Base-by-base conservation (phyloP, 2,329 filamentous ascomycete species). In the Davidsoniella virescens region DNA sequence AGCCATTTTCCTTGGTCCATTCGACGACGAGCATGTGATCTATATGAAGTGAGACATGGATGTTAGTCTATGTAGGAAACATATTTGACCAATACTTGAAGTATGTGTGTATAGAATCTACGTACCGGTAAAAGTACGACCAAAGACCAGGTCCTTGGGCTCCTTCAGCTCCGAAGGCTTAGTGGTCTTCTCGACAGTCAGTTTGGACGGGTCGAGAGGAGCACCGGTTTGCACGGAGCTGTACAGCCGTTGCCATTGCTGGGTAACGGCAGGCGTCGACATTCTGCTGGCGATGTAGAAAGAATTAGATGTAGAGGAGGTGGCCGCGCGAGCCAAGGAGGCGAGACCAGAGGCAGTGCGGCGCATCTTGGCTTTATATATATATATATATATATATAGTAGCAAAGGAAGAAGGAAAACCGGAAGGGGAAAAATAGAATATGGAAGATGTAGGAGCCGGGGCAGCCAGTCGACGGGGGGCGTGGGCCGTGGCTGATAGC, bases 11-110 rank as follows among this genome's bases (percentile, higher is more conserved):
- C 54, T 87, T 78, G 50, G 84, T 90, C 92, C 92, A 98, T 71
- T 95, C 87, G 58, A 94, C 75, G 53, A 83, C 81, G 61, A 96
- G 80, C 90, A 98, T 96, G 69, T 96, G 92, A 70, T 98, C 92
- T 93, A 40, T 5, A 39, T 16, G 9, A 29, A n/a, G 37, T 17
- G 18, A 26, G 23, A 39, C 47, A 51, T 26, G 12, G 17, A 50
- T n/a, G 40, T 51, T 39, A 42, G 26, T 39, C 23, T 23, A 14
- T 36, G 12, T 17, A 29, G 17, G 16, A 20, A 9, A 18, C 42
- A 44, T 2, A 12, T 12, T 33, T 33, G 8, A 4, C 29, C 29
- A 33, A 6, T 6, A 12, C n/a, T 33, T 23, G 17, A 9, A 41
- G 10, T 41, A 20, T 14, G 17, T 12, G 9, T 29, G 23, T 14